Evolutionary conservation across 768 basidiomycete species (phyloP), one percentile per base, ranked within the genome.

Genomic region (Baorangia bicolor): DNA sequence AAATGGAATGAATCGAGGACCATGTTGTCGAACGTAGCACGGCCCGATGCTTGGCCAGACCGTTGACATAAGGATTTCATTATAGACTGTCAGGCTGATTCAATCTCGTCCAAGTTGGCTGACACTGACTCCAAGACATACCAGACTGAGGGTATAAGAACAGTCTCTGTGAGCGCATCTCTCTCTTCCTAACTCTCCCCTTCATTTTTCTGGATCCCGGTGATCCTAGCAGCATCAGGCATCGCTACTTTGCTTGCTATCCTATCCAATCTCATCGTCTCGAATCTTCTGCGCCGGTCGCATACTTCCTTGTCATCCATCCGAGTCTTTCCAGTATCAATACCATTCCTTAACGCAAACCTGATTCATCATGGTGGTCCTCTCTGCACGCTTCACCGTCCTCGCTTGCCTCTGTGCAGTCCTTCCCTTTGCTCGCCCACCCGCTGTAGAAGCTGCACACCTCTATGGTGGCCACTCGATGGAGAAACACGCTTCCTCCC

Each of bases 171-270:
- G 51, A 53, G 58, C 51, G 39, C 23, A 25, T 39, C 28, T 61
- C 59, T 57, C 62, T 63, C 68, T 72, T 73, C 69, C 60, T 68
- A 69, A 71, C 71, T 68, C 71, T 65, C 67, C 67, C 64, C 70
- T 69, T 68, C 72, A 60, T 55, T 57, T 74, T 57, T 59, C 59
- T 67, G 65, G 82, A 76, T 83, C 84, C 84, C 65, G 82, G 83
- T 74, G 84, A 78, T 84, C 81, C 60, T 58, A 53, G 21, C 43
- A 55, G 54, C 56, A 48, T 60, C 57, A 58, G 60, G 57, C 33
- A 59, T 42, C 57, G 57, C 59, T 38, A 40, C 21, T 38, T 60
- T 55, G 21, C 55, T 50, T 59, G 54, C 61, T 63, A 56, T 64
- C 60, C 59, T 57, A 57, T 57, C 30, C 33, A 31, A 35, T 58